Evolutionary conservation across 2,329 filamentous ascomycete species (phyloP).

Genomic region (Annulohypoxylon truncatum): DNA sequence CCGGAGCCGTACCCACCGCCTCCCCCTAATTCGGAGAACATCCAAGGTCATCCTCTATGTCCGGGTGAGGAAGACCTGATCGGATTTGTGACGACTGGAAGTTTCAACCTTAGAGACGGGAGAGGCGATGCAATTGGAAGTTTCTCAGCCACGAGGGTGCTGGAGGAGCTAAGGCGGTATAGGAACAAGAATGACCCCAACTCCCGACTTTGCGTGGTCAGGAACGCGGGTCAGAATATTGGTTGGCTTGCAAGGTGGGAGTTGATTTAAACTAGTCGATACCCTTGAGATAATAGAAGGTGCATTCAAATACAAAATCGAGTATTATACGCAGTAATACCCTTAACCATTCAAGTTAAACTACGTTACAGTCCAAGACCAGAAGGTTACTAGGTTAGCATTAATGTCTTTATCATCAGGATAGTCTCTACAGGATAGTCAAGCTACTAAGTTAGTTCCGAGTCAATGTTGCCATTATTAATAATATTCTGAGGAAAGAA

Average conservation of each 20-base stretch:
- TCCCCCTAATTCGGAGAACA: conserved; percentile 52
- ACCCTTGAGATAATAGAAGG: conserved; percentile 1
- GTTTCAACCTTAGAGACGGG: conserved; percentile 82
- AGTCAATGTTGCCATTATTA: background rate
- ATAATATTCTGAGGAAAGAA: background rate
- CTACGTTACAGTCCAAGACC: background rate
- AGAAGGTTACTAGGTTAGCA: background rate
- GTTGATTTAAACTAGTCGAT: conserved; percentile 54
- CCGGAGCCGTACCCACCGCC: conserved; percentile 51
- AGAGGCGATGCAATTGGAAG: conserved; percentile 80
- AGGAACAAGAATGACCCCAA: conserved; percentile 52
- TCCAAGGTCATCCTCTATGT: conserved; percentile 71
- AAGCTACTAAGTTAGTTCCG: background rate
- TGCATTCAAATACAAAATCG: background rate
- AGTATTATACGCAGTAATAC: background rate
- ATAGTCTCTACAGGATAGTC: background rate
- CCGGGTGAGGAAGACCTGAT: conserved; percentile 81
- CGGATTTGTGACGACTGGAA: conserved; percentile 90
- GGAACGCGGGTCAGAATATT: conserved; percentile 81
- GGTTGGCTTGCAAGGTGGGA: conserved; percentile 87
- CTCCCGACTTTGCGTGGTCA: conserved; percentile 77
- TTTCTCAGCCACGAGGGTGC: conserved; percentile 69
- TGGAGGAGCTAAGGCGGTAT: conserved; percentile 54
- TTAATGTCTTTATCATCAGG: background rate
- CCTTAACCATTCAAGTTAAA: background rate